phyloP scores from a whole-genome alignment of 441 rosid genomes.

The Eruca vesicaria region DNA sequence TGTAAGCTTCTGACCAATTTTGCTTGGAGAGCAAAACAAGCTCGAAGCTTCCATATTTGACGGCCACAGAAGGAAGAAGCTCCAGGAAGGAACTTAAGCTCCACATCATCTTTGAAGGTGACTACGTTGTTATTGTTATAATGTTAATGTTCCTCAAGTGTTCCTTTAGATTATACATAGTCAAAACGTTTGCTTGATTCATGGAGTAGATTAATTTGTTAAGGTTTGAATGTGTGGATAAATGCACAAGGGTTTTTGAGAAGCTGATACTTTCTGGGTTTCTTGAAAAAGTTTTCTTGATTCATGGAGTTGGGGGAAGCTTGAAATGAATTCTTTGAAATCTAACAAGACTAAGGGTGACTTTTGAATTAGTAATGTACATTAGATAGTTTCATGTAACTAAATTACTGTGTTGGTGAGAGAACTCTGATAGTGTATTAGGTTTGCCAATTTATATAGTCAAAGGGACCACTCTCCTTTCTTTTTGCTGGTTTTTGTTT shows the following conservation, averaged over 20 bases:
- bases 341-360: background rate
- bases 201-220: slow-evolving; percentile 1
- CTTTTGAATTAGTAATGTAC: slow-evolving; percentile 11
- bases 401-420: slow-evolving; percentile 17
- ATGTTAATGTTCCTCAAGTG: background rate
- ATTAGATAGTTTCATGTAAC: slow-evolving; percentile 12
- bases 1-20: background rate
- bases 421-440: slow-evolving; percentile 27
- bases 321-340: background rate
- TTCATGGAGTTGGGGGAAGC: no score
- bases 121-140: slow-evolving; percentile 15
- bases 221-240: slow-evolving; percentile 6
- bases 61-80: slow-evolving; percentile 29
- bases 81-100: slow-evolving; percentile 24
- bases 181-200: slow-evolving; percentile 5
- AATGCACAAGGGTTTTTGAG: slow-evolving; percentile 27
- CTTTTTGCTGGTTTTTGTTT: background rate
- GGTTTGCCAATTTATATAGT: slow-evolving; percentile 16
- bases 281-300: no score
- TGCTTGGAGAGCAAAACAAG: slow-evolving; percentile 22
- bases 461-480: slow-evolving; percentile 2
- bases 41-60: slow-evolving; percentile 26
- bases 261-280: background rate
- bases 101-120: slow-evolving; percentile 26
- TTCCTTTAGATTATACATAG: background rate